Evolutionary conservation across 768 basidiomycete genomes (phyloP), one percentile per base, ranked within the genome.

Genomic region (Phaeolepiota aurea): DNA sequence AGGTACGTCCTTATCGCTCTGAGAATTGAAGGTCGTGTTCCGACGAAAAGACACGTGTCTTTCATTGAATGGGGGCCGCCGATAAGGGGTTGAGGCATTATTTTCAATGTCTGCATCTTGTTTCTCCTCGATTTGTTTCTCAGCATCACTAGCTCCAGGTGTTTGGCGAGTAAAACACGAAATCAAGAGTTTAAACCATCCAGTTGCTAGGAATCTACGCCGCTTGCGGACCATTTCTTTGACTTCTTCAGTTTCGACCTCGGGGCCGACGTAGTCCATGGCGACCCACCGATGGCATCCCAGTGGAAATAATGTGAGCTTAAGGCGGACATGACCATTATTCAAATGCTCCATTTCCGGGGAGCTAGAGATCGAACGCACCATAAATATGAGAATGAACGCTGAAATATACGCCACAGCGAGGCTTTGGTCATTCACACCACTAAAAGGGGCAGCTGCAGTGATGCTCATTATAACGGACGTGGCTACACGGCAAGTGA

Each of bases 291-390:
- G 65, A 44, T 69, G 63, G 2, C 70, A 79, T 12, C 84, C 82
- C 22, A 75, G 51, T 0, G 82, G 76, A 51, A 85, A 86, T 12
- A 86, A 62, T 0, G 78, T 78, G 11, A 84, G 49, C 79, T 82
- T 42, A 21, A 16, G 35, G 23, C 15, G 20, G n/a, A 32, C 40
- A 32, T 11, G 4, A 18, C 20, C n/a, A n/a, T n/a, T n/a, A n/a
- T n/a, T n/a, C n/a, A n/a, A n/a, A n/a, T n/a, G n/a, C n/a, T n/a
- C n/a, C n/a, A n/a, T n/a, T n/a, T n/a, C n/a, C 20, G 23, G 5
- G n/a, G 11, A 21, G 12, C 41, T 11, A 14, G 31, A 13, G 21
- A 14, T 20, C 34, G 2, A 18, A 59, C 67, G 35, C 46, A 83
- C 76, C 50, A 71, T 63, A 51, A 76, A 84, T 0, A 84, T 64